These are phyloP conservation scores for Pyricularia sp. DNA, from an alignment of 2,329 filamentous ascomycete genomes.

Conservation along the genomic window DNA sequence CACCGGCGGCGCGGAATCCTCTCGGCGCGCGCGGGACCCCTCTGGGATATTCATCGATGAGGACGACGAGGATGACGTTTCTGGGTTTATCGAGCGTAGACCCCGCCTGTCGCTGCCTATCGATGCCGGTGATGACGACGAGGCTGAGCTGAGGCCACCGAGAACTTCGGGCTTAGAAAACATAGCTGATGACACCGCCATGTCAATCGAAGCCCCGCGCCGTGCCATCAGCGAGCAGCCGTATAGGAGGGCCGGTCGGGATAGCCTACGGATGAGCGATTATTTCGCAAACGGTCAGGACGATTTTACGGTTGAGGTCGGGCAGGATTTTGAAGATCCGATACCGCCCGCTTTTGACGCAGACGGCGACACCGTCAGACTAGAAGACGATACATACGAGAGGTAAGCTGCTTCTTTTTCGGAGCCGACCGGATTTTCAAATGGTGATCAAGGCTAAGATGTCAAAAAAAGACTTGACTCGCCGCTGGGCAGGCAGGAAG, in stretches of 20 bases:
- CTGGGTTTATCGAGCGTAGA: slow-evolving; percentile 10
- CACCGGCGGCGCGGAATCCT: slow-evolving; percentile 11
- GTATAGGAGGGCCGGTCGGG: slow-evolving; percentile 35
- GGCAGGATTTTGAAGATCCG: slow-evolving; percentile 21
- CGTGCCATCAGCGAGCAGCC: slow-evolving; percentile 35
- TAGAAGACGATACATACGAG: slow-evolving; percentile 28
- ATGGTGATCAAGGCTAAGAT: neutral
- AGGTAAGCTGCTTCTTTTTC: slow-evolving; percentile 18
- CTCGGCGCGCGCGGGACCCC: slow-evolving; percentile 12
- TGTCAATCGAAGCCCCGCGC: slow-evolving; percentile 47
- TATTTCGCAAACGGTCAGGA: slow-evolving; percentile 23
- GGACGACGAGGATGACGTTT: slow-evolving; percentile 37
- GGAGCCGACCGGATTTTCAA: neutral
- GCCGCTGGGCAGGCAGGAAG: slow-evolving; percentile 26
- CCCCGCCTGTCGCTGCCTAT: slow-evolving; percentile 44
- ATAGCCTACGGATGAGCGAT: slow-evolving; percentile 41
- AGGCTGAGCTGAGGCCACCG: slow-evolving; percentile 38
- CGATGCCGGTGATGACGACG: slow-evolving; percentile 35
- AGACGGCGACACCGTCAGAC: slow-evolving; percentile 12
- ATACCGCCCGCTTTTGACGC: slow-evolving; percentile 24
- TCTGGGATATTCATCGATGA: slow-evolving; percentile 22
- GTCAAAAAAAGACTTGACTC: slow-evolving; percentile 17
- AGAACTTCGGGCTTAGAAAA: slow-evolving; percentile 42
- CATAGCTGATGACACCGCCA: slow-evolving; percentile 38
- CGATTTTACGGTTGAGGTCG: slow-evolving; percentile 17